phyloP scores from a whole-genome alignment of 331 rosid genomes.

The Quercus tomentella region DNA sequence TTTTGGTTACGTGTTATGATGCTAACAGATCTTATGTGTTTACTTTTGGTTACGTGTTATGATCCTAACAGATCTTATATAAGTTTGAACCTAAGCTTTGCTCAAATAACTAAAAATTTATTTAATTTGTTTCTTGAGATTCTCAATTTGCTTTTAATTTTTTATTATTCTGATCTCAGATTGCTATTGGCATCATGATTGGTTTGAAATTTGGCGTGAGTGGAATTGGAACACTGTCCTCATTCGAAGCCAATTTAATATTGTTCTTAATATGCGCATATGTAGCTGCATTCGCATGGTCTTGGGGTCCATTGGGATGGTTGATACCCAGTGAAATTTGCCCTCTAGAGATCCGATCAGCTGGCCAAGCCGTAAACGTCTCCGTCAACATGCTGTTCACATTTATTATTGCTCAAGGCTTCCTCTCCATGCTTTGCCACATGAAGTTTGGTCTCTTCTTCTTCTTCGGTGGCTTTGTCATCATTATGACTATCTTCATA shows the following conservation, averaged over 20 bases:
- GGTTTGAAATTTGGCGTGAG: conserved; percentile 65
- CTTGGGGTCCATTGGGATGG: conserved; percentile 98
- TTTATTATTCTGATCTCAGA: conserved; percentile 17
- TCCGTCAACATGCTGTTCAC: conserved; percentile 88
- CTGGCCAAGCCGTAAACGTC: conserved; percentile 78
- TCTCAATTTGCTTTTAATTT: too few relatives aligned
- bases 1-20: too few relatives aligned
- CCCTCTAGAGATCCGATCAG: conserved; percentile 83
- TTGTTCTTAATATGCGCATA: conserved; percentile 80
- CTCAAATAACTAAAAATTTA: too few relatives aligned
- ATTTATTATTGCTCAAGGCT: conserved; percentile 61
- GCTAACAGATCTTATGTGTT: too few relatives aligned
- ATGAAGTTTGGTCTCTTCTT: conserved; percentile 81
- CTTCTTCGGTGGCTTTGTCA: conserved; percentile 72
- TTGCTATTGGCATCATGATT: conserved; percentile 51
- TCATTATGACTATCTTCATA: conserved; percentile 53
- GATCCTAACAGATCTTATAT: too few relatives aligned
- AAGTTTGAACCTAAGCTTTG: too few relatives aligned
- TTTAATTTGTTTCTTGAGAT: too few relatives aligned
- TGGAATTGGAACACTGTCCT: conserved; percentile 44
- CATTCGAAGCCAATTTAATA: conserved; percentile 61
- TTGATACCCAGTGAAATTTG: conserved; percentile 90
- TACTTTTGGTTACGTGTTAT: too few relatives aligned
- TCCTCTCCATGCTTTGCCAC: conserved; percentile 75
- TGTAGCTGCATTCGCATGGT: conserved; percentile 88